phyloP scores from a whole-genome alignment of 306 rosid species.

The Dalbergia cultrata region DNA sequence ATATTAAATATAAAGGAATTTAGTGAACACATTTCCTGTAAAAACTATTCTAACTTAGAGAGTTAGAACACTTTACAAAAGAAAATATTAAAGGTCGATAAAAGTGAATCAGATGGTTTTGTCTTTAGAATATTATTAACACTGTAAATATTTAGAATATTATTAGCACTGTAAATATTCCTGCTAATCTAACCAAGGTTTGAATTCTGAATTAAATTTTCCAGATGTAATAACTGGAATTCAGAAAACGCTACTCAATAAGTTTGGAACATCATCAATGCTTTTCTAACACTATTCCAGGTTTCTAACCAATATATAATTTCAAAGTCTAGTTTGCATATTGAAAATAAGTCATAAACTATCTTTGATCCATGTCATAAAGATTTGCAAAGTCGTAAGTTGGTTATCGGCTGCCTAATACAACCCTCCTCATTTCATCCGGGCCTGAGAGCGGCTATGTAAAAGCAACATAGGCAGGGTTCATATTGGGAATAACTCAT shows the following conservation, averaged over 20 bases:
- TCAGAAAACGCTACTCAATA: slow-evolving; percentile 16
- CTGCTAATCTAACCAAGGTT: slow-evolving; percentile 3
- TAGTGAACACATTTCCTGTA: slow-evolving; percentile 9
- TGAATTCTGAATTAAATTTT: slow-evolving; percentile 18
- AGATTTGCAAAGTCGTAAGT: too few species aligned
- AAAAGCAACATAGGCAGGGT: not conserved
- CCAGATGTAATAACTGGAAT: not conserved
- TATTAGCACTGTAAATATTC: slow-evolving; percentile 32
- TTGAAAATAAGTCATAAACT: too few species aligned
- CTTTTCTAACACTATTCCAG: not conserved
- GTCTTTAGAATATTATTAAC: slow-evolving; percentile 7
- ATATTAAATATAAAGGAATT: not conserved
- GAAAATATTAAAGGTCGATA: not conserved
- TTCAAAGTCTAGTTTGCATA: slow-evolving; percentile 31
- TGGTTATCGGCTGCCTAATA: too few species aligned
- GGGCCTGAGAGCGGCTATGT: too few species aligned
- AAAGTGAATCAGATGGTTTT: slow-evolving; percentile 3
- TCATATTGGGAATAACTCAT: slow-evolving; percentile 26
- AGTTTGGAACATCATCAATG: not conserved
- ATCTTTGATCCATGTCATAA: too few species aligned
- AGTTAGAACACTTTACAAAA: slow-evolving; percentile 18
- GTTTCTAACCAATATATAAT: slow-evolving; percentile 17
- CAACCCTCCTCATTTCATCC: too few species aligned
- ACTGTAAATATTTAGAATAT: slow-evolving; percentile 31
- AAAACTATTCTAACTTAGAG: not conserved